Evolutionary conservation across 345 rosid genomes (phyloP), one percentile per base, ranked within the genome.

Genomic region (Sisymbrium altissimum): DNA sequence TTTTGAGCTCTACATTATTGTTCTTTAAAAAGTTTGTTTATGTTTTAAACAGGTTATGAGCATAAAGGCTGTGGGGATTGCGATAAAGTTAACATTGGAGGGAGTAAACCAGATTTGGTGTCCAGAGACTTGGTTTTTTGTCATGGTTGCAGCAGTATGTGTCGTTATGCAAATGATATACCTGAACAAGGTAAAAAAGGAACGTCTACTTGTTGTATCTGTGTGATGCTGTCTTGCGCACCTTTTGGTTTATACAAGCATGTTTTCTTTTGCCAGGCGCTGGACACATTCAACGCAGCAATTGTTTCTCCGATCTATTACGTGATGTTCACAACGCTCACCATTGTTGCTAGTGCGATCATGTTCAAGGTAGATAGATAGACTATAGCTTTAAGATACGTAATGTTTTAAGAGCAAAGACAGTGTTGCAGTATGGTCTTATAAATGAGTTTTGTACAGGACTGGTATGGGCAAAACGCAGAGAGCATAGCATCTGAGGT

Each of bases 31-130:
- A 6, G 8, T 41, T 43, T 44, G 17, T 21, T 23, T 25, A 3
- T 54, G 41, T n/a, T 5, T 70, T 38, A 21, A 72, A 55, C 83
- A 89, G 98, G 97, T 93, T 30, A 89, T 89, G 70, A 93, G 97
- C 88, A 87, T 93, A 75, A 93, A 93, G 78, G 98, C 98, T 15
- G 86, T 93, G 36, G 98, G 98, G 75, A 93, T 91, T 64, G 98
- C 98, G 0, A 85, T 91, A 63, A 93, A 89, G 86, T 83, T 93
- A 77, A 89, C 98, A 19, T 54, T 93, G 64, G 97, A 89, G 54
- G 98, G 98, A 44, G 77, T 81, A 54, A 93, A 72, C 80, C 98
- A 93, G 78, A 68, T 91, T 56, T 81, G 86, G 76, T 93, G 84
- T 80, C 93, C 89, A 15, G 88, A 91, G 83, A 94, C 96, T 73